phyloP scores from a whole-genome alignment of 805 yeast genomes.

The Ogataea kodamae region DNA sequence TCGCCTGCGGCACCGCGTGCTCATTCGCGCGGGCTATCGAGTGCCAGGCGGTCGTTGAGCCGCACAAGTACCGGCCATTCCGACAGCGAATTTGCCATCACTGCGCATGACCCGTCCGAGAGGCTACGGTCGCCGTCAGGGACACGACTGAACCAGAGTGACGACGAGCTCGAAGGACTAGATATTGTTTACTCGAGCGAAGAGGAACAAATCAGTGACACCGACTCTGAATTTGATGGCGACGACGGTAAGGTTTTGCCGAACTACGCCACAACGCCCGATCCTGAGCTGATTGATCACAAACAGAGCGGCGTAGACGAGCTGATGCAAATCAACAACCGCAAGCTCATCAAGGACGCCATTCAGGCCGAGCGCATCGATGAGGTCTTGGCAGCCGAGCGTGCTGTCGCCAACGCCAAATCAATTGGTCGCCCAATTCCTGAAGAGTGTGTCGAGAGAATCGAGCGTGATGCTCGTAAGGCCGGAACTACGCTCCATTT shows the following conservation, averaged over 20 bases:
- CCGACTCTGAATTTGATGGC: slow-evolving; percentile 56
- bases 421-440: slow-evolving; percentile 37
- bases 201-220: slow-evolving; percentile 59
- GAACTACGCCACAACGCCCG: slow-evolving; percentile 42
- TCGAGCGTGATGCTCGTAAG: slow-evolving; percentile 32
- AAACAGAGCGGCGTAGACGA: slow-evolving; percentile 19
- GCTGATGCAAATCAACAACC: slow-evolving; percentile 22
- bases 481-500: slow-evolving; percentile 42
- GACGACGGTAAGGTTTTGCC: slow-evolving; percentile 59
- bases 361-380: slow-evolving; percentile 49
- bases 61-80: slow-evolving; percentile 20
- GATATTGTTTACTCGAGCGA: slow-evolving; percentile 36
- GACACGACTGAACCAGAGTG: slow-evolving; percentile 6
- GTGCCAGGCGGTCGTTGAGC: slow-evolving; percentile 24
- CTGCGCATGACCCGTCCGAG: slow-evolving; percentile 72
- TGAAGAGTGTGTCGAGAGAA: slow-evolving; percentile 26
- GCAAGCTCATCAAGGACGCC: slow-evolving; percentile 40
- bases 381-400: slow-evolving; percentile 53
- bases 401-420: slow-evolving; percentile 57
- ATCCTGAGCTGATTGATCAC: slow-evolving; percentile 12
- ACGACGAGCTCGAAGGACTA: slow-evolving; percentile 18
- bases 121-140: slow-evolving; percentile 37
- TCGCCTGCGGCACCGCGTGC: slow-evolving; percentile 14
- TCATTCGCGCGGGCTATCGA: slow-evolving; percentile 24
- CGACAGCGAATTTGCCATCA: slow-evolving; percentile 54